Evolutionary conservation across 495 filamentous ascomycete genomes (phyloP), one percentile per base, ranked within the genome.

Genomic region (Aspergillus baeticus): DNA sequence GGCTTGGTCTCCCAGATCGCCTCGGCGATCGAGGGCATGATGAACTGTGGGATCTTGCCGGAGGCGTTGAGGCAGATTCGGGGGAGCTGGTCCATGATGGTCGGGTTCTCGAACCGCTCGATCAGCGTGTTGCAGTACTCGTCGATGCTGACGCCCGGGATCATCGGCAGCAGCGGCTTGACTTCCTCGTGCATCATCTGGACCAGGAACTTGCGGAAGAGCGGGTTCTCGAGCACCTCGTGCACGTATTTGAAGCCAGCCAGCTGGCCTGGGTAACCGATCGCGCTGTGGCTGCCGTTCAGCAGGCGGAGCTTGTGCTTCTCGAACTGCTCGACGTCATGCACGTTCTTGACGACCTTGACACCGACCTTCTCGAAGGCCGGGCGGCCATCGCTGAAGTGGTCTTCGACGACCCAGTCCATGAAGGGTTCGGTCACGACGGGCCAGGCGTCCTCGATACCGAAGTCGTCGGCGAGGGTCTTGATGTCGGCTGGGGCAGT

Each of bases 121-220:
- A 78, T 67, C 31, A 78, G 69, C 0, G 76, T 78, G 23, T 65
- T 51, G 63, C 72, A 72, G 60, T 78, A 78, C 38, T 73, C 62
- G 53, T 78, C 76, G 49, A 78, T 70, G 54, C 76, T 44, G 54
- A 77, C 73, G 45, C 76, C 76, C 0, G 73, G 73, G 36, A 78
- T 78, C 1, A 60, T 61, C 4, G 76, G 74, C 26, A 78, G 57
- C 13, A 69, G 66, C 0, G 76, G 76, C 67, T 78, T 78, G 33
- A 77, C 72, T 55, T 79, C 76, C n/a, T 77, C 60, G 45, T 79
- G 74, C 76, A 77, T 77, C 69, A 76, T 73, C 55, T 79, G 72
- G 69, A 68, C 71, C 5, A 77, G 58, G 41, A 75, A 71, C 54
- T 77, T 73, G 62, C 53, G 31, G 66, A 68, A 73, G 6, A 67